These are phyloP conservation scores for Scheffersomyces segobiensis DNA, from an alignment of 1,139 yeast species.

Conservation along the genomic window DNA sequence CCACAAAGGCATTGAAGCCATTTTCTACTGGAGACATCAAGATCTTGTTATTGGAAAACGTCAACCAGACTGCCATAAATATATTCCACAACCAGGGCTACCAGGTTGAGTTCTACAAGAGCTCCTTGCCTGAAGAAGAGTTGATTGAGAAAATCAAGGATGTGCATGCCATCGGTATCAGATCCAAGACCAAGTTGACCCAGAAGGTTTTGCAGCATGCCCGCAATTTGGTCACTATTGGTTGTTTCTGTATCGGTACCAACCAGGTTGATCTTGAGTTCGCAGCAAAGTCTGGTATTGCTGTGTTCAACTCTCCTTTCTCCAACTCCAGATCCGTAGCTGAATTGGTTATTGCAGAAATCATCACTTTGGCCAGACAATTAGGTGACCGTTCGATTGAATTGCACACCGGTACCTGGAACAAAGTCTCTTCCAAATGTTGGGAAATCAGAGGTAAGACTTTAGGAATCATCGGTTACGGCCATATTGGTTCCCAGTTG, in stretches of 20 bases:
- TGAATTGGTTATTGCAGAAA: conserved; percentile 94
- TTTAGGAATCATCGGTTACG: conserved; percentile 94
- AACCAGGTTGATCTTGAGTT: conserved; percentile 92
- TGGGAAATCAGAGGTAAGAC: conserved; percentile 99
- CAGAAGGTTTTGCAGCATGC: conserved; percentile 80
- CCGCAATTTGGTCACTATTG: conserved; percentile 83
- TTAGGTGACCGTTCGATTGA: conserved; percentile 96
- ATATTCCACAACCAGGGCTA: conserved; percentile 89
- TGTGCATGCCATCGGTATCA: conserved; percentile 96
- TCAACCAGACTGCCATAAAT: conserved; percentile 86
- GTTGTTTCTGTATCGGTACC: conserved; percentile 99
- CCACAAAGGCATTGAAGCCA: conserved; percentile 76
- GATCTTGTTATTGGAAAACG: conserved; percentile 87
- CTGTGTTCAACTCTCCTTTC: conserved; percentile 98
- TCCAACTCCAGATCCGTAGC: conserved; percentile 99
- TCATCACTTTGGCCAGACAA: conserved; percentile 93
- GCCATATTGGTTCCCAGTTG: conserved; percentile 97
- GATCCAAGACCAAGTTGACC: conserved; percentile 92
- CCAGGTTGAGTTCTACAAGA: conserved; percentile 92
- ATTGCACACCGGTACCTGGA: conserved; percentile 97
- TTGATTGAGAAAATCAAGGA: conserved; percentile 90
- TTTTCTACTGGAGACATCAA: conserved; percentile 91
- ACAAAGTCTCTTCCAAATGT: conserved; percentile 90
- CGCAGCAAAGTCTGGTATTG: conserved; percentile 92
- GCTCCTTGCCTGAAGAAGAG: conserved; percentile 89